These are phyloP conservation scores for Daldinia caldariorum DNA, from an alignment of 495 filamentous ascomycete genomes.

Conservation along the genomic window DNA sequence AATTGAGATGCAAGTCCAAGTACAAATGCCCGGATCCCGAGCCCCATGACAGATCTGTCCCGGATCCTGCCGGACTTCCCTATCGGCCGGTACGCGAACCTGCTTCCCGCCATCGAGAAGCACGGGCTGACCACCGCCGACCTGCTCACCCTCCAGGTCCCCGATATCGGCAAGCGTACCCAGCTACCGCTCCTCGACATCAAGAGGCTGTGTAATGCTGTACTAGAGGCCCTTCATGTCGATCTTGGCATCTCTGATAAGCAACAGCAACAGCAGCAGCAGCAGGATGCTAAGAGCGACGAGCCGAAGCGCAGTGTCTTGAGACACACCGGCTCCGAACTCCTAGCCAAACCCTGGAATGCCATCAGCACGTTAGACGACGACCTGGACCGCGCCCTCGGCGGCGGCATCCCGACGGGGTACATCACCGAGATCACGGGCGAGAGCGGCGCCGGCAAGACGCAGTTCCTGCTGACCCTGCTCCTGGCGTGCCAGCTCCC, in stretches of 20 bases:
- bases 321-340: conserved; percentile 53
- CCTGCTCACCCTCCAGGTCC: conserved; percentile 82
- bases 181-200: conserved; percentile 83
- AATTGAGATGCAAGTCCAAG: conserved; percentile 1
- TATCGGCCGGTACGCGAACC: conserved; percentile 72
- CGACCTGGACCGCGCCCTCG: conserved; percentile 75
- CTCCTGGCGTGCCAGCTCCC: conserved; percentile 84
- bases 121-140: conserved; percentile 79
- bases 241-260: conserved; percentile 63
- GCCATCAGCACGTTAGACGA: conserved; percentile 84
- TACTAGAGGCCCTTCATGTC: conserved; percentile 72
- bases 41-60: conserved; percentile 85
- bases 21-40: conserved; percentile 25
- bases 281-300: background rate
- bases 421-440: conserved; percentile 92
- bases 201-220: conserved; percentile 69
- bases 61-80: conserved; percentile 82
- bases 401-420: conserved; percentile 84
- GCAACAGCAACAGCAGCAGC: conserved; percentile 40
- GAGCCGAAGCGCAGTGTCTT: conserved; percentile 18
- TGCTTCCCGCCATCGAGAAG: conserved; percentile 82
- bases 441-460: conserved; percentile 96
- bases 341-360: conserved; percentile 57
- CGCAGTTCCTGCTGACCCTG: conserved; percentile 87
- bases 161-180: conserved; percentile 87